These are phyloP conservation scores for Mucor velutinosus DNA, from an alignment of 371 early-diverging fungal species.

Conservation along the genomic window DNA sequence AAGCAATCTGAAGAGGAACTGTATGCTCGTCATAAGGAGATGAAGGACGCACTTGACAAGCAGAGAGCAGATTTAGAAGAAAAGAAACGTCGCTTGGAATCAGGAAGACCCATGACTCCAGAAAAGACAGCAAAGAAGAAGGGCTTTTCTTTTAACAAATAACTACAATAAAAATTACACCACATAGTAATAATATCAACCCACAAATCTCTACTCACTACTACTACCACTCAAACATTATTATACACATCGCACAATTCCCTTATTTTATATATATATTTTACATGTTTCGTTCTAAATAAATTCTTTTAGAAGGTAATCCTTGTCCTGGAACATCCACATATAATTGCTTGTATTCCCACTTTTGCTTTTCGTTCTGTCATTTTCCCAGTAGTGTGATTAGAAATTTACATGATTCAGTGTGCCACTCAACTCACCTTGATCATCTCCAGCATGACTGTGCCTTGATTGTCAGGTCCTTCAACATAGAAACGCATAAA, in stretches of 20 bases:
- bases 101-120: slow-evolving; percentile 83
- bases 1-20: slow-evolving; percentile 97
- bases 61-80: slow-evolving; percentile 91
- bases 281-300: slow-evolving; percentile 19
- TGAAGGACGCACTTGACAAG: slow-evolving; percentile 94
- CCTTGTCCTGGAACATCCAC: slow-evolving; percentile 56
- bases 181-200: background rate
- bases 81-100: slow-evolving; percentile 85
- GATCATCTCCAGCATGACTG: slow-evolving; percentile 53
- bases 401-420: background rate
- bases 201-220: background rate
- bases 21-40: slow-evolving; percentile 93
- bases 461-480: slow-evolving; percentile 48
- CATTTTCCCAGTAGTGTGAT: background rate
- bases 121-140: slow-evolving; percentile 75
- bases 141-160: slow-evolving; percentile 72
- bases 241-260: background rate
- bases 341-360: slow-evolving; percentile 54
- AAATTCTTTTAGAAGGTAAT: slow-evolving; percentile 25
- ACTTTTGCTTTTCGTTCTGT: slow-evolving; percentile 42
- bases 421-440: slow-evolving; percentile 23
- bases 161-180: slow-evolving; percentile 7
- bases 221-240: background rate
- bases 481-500: slow-evolving; percentile 58
- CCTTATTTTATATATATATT: background rate